phyloP scores from a whole-genome alignment of 768 basidiomycete species.

The Dendrothele bispora region DNA sequence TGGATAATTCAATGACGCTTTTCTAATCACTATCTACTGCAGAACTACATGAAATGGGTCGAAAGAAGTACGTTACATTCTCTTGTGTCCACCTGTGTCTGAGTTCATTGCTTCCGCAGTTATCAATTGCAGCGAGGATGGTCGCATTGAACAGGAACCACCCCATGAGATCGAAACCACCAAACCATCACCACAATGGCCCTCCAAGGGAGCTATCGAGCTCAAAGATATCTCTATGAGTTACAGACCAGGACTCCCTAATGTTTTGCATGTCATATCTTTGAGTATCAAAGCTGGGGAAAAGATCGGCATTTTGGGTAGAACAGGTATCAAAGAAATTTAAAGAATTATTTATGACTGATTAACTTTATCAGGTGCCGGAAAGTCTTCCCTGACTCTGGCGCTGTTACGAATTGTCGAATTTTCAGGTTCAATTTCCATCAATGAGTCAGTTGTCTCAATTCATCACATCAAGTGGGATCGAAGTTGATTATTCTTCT shows the following conservation, averaged over 20 bases:
- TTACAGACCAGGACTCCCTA: slow-evolving; percentile 70
- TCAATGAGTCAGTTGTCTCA: slow-evolving; percentile 57
- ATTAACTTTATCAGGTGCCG: slow-evolving; percentile 40
- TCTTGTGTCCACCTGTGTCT: not conserved
- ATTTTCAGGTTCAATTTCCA: slow-evolving; percentile 57
- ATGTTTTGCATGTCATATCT: slow-evolving; percentile 65
- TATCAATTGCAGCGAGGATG: slow-evolving; percentile 51
- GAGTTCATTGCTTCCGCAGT: too few species aligned
- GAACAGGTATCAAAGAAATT: slow-evolving; percentile 25
- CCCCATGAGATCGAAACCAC: slow-evolving; percentile 56
- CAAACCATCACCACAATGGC: slow-evolving; percentile 65
- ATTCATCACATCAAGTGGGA: not conserved
- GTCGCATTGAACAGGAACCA: slow-evolving; percentile 62
- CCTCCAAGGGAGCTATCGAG: slow-evolving; percentile 54
- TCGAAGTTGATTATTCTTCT: slow-evolving; percentile 9
- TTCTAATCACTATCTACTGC: not conserved
- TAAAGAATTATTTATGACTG: too few species aligned
- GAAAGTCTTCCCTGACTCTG: slow-evolving; percentile 63
- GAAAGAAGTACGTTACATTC: slow-evolving; percentile 44
- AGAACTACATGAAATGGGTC: slow-evolving; percentile 69
- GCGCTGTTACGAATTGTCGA: slow-evolving; percentile 72
- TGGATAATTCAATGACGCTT: not conserved
- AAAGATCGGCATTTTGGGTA: slow-evolving; percentile 77
- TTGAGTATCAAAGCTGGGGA: slow-evolving; percentile 63
- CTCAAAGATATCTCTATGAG: slow-evolving; percentile 60